A percentile compares a stretch with the other conserved stretches of the same genome.
These are phyloP conservation scores for Stropharia rugosoannulata DNA, from an alignment of 768 basidiomycete species.

Conservation along the genomic window DNA sequence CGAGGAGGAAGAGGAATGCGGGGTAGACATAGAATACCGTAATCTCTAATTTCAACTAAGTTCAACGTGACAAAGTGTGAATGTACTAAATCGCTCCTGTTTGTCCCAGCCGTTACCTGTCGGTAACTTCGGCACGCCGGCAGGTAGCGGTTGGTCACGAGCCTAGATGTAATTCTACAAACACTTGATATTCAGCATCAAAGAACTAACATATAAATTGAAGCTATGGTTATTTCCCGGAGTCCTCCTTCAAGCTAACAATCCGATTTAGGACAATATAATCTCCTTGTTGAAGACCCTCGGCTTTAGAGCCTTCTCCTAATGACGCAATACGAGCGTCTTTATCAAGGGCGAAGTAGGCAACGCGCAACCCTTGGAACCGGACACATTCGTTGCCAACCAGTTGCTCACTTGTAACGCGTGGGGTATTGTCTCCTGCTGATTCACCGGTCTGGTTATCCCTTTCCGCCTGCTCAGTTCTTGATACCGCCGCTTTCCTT, in stretches of 20 bases:
- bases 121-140: no score
- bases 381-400: constrained; percentile 90
- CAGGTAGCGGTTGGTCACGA: no score
- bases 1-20: no score
- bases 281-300: constrained; percentile 65
- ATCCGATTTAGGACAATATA: constrained; percentile 86
- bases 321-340: constrained; percentile 72
- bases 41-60: no score
- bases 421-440: constrained; percentile 56
- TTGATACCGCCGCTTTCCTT: constrained; percentile 57
- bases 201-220: background rate
- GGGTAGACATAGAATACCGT: no score
- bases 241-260: constrained; percentile 93
- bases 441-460: constrained; percentile 36
- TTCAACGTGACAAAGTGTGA: no score
- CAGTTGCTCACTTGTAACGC: constrained; percentile 74
- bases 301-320: constrained; percentile 46
- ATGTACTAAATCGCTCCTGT: no score
- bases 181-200: background rate
- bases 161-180: background rate
- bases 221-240: constrained; percentile 56
- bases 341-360: constrained; percentile 92
- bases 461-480: constrained; percentile 60
- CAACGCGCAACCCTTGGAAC: constrained; percentile 95
- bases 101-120: no score